Percentiles rank a stretch among this genome's conserved stretches.
Conservation (phyloP, 352 stramenopile genomes). For the Pythium phragmitis region DNA sequence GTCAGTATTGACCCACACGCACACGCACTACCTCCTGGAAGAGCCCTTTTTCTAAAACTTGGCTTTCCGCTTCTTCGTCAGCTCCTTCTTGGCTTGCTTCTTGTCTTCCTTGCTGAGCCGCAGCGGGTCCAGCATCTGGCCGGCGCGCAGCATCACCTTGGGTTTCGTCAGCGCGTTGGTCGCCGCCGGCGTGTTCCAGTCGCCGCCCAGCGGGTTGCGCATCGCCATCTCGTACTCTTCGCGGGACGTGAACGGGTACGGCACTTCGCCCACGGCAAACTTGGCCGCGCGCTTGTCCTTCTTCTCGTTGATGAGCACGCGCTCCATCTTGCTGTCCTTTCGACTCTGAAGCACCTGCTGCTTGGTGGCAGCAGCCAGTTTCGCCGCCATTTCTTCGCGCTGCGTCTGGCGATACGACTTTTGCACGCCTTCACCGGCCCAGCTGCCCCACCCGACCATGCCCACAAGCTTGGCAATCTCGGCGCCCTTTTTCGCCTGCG, state of each 20-base stretch:
- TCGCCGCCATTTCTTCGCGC: constrained; percentile 78
- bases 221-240: constrained; percentile 98
- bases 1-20: no score
- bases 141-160: constrained; percentile 91
- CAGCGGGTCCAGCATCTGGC: constrained; percentile 94
- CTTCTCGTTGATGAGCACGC: constrained; percentile 87
- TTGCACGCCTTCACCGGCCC: constrained; percentile 79
- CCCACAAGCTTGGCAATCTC: constrained; percentile 80
- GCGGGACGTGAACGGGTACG: constrained; percentile 96
- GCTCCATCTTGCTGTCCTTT: constrained; percentile 69
- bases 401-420: constrained; percentile 83
- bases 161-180: constrained; percentile 93
- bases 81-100: constrained; percentile 78
- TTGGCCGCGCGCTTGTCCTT: constrained; percentile 88
- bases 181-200: constrained; percentile 93
- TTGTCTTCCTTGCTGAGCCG: constrained; percentile 83
- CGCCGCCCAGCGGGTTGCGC: constrained; percentile 90
- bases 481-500: constrained; percentile 67
- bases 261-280: constrained; percentile 89
- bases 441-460: constrained; percentile 91
- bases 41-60: constrained; percentile 52
- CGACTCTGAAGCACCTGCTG: constrained; percentile 62
- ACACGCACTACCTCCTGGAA: no score
- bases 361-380: constrained; percentile 66
- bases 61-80: constrained; percentile 77